Evolutionary conservation across 805 yeast species (phyloP).

Genomic region (Clavispora vitiphila): DNA sequence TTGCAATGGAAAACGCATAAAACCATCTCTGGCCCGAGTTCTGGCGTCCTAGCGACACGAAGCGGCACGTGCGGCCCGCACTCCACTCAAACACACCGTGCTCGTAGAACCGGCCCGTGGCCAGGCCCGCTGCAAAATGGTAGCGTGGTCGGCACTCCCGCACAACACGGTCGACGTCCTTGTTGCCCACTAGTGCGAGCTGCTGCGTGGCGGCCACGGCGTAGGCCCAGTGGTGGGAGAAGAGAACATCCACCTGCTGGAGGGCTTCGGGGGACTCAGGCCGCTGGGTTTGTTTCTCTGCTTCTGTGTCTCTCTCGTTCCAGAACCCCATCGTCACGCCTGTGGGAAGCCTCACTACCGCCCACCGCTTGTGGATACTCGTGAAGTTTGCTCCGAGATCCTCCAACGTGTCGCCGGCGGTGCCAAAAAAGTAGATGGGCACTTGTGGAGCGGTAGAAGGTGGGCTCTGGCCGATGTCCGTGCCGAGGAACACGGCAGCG

Average conservation of each 20-base stretch:
- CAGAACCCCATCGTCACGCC: conserved; percentile 48
- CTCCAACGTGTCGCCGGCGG: conserved; percentile 18
- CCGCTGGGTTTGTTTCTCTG: conserved; percentile 7
- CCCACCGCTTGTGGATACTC: conserved; percentile 30
- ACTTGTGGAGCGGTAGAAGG: conserved; percentile 19
- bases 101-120: conserved; percentile 47
- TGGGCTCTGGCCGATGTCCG: conserved; percentile 8
- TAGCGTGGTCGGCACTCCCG: conserved; percentile 52
- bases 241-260: conserved; percentile 44
- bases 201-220: conserved; percentile 42
- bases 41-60: conserved; percentile 59
- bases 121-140: conserved; percentile 56
- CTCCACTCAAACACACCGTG: conserved; percentile 57
- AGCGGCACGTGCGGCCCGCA: conserved; percentile 45
- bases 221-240: conserved; percentile 60
- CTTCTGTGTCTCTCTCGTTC: conserved; percentile 18
- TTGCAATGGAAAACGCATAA: conserved; percentile 54
- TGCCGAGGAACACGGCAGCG: conserved; percentile 48
- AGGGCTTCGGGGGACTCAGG: no score
- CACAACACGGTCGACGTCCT: conserved; percentile 42
- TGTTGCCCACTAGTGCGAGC: conserved; percentile 41
- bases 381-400: conserved; percentile 24
- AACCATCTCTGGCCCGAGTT: conserved; percentile 60
- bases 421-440: conserved; percentile 24
- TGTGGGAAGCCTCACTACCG: conserved; percentile 29